These are phyloP conservation scores for Magnaporthales sp. DNA, from an alignment of 2,329 filamentous ascomycete genomes.

Conservation along the genomic window DNA sequence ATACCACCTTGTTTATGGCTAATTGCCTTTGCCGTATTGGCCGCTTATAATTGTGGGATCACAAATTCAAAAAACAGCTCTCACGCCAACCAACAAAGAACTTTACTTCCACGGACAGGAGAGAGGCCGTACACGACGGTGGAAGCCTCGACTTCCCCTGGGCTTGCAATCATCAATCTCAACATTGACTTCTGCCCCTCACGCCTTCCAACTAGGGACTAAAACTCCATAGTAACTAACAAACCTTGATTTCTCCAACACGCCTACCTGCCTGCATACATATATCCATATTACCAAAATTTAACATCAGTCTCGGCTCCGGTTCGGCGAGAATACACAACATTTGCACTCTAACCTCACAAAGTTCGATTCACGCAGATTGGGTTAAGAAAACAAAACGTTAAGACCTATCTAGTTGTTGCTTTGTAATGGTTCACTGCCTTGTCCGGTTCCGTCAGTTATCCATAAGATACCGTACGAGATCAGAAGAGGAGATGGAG, in stretches of 20 bases:
- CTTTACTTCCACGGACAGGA: background rate
- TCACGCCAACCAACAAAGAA: background rate
- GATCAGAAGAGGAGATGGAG: background rate
- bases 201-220: background rate
- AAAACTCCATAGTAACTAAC: too few species aligned
- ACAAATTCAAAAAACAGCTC: too few species aligned
- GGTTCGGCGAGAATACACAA: background rate
- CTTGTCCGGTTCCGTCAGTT: background rate
- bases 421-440: background rate
- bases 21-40: too few species aligned
- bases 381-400: background rate
- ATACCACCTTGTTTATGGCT: background rate
- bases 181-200: background rate
- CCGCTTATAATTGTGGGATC: too few species aligned
- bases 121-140: background rate
- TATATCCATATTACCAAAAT: too few species aligned
- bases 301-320: background rate
- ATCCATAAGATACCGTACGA: background rate
- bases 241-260: background rate
- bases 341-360: background rate
- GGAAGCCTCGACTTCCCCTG: background rate
- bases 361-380: background rate
- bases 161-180: background rate
- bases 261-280: too few species aligned
- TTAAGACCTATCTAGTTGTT: background rate